Evolutionary conservation across 208 protist genomes (phyloP).

Genomic region (Phytomonas sp.): DNA sequence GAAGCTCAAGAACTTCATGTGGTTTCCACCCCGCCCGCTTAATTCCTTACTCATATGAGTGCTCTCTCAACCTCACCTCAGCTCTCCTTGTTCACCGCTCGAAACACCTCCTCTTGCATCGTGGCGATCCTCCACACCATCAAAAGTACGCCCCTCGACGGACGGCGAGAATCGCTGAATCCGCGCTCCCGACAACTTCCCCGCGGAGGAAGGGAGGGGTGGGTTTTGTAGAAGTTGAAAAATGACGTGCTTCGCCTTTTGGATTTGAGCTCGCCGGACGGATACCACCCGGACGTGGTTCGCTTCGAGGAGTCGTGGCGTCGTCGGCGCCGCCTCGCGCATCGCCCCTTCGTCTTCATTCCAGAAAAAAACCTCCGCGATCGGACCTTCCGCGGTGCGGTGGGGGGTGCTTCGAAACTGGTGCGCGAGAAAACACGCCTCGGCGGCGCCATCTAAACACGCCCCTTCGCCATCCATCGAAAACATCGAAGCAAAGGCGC

Average conservation of each 20-base stretch:
- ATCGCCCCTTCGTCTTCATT: conserved; percentile 4
- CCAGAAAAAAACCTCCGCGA: conserved; percentile 19
- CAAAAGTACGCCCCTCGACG: too few species aligned
- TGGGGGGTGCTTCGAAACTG: neutral
- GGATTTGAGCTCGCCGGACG: conserved; percentile 15
- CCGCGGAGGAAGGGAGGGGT: neutral
- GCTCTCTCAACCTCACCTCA: too few species aligned
- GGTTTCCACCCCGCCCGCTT: too few species aligned
- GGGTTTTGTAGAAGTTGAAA: conserved; percentile 11
- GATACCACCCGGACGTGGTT: conserved; percentile 9
- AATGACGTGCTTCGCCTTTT: conserved; percentile 26
- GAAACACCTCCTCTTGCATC: too few species aligned
- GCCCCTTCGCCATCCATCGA: conserved; percentile 6
- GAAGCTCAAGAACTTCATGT: too few species aligned
- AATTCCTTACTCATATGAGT: too few species aligned
- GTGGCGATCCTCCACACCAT: too few species aligned
- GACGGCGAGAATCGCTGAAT: neutral
- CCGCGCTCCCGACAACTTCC: conserved; percentile 6
- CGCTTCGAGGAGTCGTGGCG: conserved; percentile 1
- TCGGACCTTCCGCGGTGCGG: conserved; percentile 1
- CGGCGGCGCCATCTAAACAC: conserved; percentile 14
- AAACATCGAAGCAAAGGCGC: too few species aligned
- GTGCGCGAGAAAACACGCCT: conserved; percentile 14
- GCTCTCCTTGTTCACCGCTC: too few species aligned
- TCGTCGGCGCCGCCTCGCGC: neutral